Evolutionary conservation across 345 rosid species (phyloP).

Genomic region (Citrus sp.): DNA sequence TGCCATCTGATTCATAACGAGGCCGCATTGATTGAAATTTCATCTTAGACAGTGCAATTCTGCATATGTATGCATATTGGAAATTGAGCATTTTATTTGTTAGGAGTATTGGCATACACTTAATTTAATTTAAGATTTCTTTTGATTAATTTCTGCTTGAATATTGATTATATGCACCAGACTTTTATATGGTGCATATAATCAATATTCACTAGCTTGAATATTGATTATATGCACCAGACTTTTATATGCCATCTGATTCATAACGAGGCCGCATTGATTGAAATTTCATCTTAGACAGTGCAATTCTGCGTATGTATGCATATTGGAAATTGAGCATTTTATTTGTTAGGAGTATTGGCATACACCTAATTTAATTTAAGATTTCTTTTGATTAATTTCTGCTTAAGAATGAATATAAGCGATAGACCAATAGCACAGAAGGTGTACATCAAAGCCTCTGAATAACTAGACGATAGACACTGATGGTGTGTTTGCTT

Average conservation of each 20-base stretch:
- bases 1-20: not conserved
- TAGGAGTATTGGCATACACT: not conserved
- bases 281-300: not conserved
- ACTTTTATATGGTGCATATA: too few relatives aligned
- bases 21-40: not conserved
- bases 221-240: not conserved
- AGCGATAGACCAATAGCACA: too few relatives aligned
- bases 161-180: too few relatives aligned
- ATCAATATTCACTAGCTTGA: too few relatives aligned
- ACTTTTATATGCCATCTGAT: not conserved
- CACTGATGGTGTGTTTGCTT: too few relatives aligned
- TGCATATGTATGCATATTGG: not conserved
- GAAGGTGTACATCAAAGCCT: not conserved
- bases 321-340: not conserved
- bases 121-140: not conserved
- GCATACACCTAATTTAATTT: not conserved
- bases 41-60: not conserved
- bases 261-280: not conserved
- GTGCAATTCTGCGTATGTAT: not conserved
- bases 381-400: not conserved
- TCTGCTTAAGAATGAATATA: not conserved
- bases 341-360: not conserved
- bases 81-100: not conserved
- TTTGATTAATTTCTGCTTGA: not conserved
- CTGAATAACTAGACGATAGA: not conserved